Conservation (phyloP, 768 basidiomycete genomes). For the Lactarius indigo region DNA sequence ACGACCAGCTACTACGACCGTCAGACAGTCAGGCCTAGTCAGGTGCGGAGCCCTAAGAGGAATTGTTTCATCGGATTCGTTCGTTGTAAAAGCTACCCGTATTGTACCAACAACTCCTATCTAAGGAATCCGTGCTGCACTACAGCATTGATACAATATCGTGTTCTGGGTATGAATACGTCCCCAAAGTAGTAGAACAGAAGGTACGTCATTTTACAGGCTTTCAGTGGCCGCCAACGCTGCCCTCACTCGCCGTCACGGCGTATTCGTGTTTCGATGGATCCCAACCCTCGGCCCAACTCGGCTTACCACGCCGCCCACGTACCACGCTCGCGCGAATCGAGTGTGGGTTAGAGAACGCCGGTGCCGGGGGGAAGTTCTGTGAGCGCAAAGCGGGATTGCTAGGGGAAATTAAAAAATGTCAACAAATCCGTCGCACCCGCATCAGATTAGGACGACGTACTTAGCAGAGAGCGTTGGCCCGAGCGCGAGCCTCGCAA, state of each 20-base stretch:
- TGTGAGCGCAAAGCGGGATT: constrained; percentile 32
- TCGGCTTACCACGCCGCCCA: constrained; percentile 28
- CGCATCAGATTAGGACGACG: constrained; percentile 23
- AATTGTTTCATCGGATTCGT: not conserved
- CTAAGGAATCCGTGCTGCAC: too few species aligned
- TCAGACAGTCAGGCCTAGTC: too few species aligned
- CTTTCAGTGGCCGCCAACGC: constrained; percentile 15
- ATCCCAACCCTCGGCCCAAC: constrained; percentile 44
- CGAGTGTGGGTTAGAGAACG: constrained; percentile 29
- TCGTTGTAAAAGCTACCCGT: not conserved
- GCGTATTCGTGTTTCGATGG: constrained; percentile 42
- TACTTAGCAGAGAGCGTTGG: constrained; percentile 62
- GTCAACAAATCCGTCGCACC: not conserved
- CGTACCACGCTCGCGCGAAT: constrained; percentile 26
- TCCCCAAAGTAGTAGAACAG: not conserved
- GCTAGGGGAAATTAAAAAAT: not conserved
- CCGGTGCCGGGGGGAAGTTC: constrained; percentile 30
- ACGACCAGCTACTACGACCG: too few species aligned
- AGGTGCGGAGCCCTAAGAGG: too few species aligned
- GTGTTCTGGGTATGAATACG: not conserved
- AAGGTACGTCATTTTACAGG: not conserved
- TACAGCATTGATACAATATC: not conserved
- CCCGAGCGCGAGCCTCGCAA: constrained; percentile 59
- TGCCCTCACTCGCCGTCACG: constrained; percentile 40
- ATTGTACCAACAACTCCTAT: not conserved